Base-by-base conservation (phyloP, 2,329 filamentous ascomycete genomes). In the Neofusicoccum kwambonambiense region DNA sequence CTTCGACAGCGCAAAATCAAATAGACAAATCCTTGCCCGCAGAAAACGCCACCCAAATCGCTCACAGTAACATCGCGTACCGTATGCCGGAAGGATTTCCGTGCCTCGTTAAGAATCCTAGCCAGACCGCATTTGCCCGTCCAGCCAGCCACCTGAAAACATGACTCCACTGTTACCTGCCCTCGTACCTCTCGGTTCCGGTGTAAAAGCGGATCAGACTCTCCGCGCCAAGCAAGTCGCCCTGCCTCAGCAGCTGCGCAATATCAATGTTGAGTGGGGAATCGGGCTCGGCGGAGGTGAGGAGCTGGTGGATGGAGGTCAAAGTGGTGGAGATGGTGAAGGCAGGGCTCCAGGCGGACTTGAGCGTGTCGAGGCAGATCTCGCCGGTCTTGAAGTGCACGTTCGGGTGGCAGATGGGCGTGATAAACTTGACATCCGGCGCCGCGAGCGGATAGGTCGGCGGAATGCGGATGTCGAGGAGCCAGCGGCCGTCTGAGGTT, bases 361-460 rank as follows among this genome's bases (percentile, higher is more conserved):
- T 87, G 58, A 99, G 83, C 67, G 98, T 84, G 74, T 97, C 95
- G 34, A 98, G 87, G 77, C 95, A 99, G 74, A 99, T 95, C 79
- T 97, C 93, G 70, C 95, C 95, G 2, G 87, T 93, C 70, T 84
- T 71, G 75, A 87, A 87, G 67, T 85, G 81, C 51, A 90, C 87
- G 78, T 97, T 97, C 54, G 93, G 89, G 80, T 97, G 93, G 72
- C 92, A 90, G 69, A 96, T 87, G 67, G 88, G 87, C 41, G 93
- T 99, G n/a, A 84, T 80, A 81, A 99, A 99, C 65, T 80, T 83
- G 69, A 99, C 89, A 45, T 82, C 84, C 0, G 95, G 95, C 1
- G 95, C 90, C 0, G 85, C 79, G 65, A 90, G 84, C 3, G 95
- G 95, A 79, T 99, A 98, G 45, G 85, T 86, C 0, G 85, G 70